A percentile compares a stretch with the other conserved stretches of the same genome.
Conservation (phyloP, 2,329 filamentous ascomycete species). For the Ophiostoma quercus region DNA sequence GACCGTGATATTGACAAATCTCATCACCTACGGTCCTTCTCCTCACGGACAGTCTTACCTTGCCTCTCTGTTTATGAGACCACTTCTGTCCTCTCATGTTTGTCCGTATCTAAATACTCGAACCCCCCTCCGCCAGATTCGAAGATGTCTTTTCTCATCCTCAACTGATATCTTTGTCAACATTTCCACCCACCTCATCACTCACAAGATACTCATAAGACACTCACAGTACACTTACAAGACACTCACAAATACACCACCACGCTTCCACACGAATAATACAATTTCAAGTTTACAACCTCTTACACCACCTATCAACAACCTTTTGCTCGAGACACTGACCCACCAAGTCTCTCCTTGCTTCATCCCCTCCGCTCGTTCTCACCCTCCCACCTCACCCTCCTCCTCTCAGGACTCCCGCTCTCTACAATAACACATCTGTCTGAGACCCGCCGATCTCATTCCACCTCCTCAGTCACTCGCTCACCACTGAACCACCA, state of each 20-base stretch:
- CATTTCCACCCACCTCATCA: not conserved
- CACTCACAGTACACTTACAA: too few relatives aligned
- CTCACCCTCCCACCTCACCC: not conserved
- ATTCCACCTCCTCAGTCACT: conserved; percentile 2
- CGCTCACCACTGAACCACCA: not conserved
- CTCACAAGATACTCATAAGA: not conserved
- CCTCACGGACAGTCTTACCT: not conserved
- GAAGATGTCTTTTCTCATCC: not conserved
- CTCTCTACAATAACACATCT: not conserved
- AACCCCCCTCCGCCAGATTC: not conserved
- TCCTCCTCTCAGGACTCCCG: not conserved
- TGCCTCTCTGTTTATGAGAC: not conserved
- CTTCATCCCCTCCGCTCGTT: not conserved
- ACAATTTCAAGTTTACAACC: not conserved
- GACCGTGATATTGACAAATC: not conserved
- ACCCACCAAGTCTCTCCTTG: not conserved
- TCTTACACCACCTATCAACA: not conserved
- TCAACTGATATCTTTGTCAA: not conserved
- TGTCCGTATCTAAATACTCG: not conserved
- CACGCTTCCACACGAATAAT: not conserved
- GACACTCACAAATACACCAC: too few relatives aligned
- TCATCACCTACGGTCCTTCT: not conserved
- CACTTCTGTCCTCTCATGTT: not conserved
- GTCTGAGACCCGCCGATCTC: conserved; percentile 8
- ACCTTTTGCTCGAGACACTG: not conserved